Evolutionary conservation across 78 protist genomes (phyloP).

Genomic region (Cavenderia fasciculata): DNA sequence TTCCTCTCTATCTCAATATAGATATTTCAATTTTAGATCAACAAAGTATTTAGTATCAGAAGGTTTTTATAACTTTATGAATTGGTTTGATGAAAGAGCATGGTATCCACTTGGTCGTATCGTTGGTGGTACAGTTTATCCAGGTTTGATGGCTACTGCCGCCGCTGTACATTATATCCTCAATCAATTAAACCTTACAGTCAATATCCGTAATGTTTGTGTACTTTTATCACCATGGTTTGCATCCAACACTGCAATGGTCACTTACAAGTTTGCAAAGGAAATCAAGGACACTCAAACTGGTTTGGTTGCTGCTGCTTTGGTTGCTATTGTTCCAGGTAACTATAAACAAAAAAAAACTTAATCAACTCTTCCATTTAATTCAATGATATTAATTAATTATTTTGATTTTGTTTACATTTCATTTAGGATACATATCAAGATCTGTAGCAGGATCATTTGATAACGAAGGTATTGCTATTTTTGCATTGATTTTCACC

Average conservation of each 20-base stretch:
- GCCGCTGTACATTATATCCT: slow-evolving; percentile 87
- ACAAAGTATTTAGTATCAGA: slow-evolving; percentile 93
- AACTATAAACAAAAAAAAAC: too few species aligned
- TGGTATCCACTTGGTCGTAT: slow-evolving; percentile 99
- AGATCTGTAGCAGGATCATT: slow-evolving; percentile 99
- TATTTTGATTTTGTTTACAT: too few species aligned
- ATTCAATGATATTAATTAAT: too few species aligned
- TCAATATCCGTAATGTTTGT: slow-evolving; percentile 95
- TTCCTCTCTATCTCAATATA: background rate
- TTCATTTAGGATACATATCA: slow-evolving; percentile 71
- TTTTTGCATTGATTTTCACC: slow-evolving; percentile 95
- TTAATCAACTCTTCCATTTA: too few species aligned
- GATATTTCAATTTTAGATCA: slow-evolving; percentile 95
- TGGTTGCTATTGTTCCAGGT: slow-evolving; percentile 95
- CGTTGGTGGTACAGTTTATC: slow-evolving; percentile 99
- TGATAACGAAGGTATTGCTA: slow-evolving; percentile 99
- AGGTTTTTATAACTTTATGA: slow-evolving; percentile 93
- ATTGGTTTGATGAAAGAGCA: slow-evolving; percentile 97
- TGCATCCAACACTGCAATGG: slow-evolving; percentile 90
- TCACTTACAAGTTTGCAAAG: slow-evolving; percentile 81
- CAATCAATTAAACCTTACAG: slow-evolving; percentile 83
- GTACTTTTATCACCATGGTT: slow-evolving; percentile 96
- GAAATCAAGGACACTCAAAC: slow-evolving; percentile 82
- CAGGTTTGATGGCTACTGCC: slow-evolving; percentile 98
- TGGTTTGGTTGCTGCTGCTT: slow-evolving; percentile 94